These are phyloP conservation scores for Boeremia exigua DNA, from an alignment of 2,329 filamentous ascomycete species.

Conservation along the genomic window DNA sequence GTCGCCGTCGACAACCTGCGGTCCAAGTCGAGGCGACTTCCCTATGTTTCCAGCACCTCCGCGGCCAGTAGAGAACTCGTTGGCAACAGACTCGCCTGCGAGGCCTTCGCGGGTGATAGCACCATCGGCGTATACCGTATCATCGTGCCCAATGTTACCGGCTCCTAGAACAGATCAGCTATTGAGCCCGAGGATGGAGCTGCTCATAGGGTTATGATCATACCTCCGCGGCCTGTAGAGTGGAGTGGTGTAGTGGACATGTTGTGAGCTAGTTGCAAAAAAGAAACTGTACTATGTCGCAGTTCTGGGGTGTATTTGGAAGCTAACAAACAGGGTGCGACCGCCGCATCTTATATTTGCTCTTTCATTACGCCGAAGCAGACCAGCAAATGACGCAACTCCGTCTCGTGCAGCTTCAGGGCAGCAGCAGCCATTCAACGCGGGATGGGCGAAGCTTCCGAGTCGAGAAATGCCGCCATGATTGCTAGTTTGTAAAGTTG, in stretches of 20 bases:
- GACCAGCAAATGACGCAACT: slow-evolving; percentile 39
- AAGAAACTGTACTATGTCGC: slow-evolving; percentile 14
- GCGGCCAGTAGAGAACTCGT: slow-evolving; percentile 51
- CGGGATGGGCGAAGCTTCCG: slow-evolving; percentile 35
- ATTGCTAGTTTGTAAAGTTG: slow-evolving; percentile 14
- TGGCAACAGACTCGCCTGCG: slow-evolving; percentile 45
- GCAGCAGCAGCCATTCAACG: slow-evolving; percentile 24
- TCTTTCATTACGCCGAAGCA: slow-evolving; percentile 31
- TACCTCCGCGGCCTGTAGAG: slow-evolving; percentile 66
- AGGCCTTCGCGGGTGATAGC: slow-evolving; percentile 55
- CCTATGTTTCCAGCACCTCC: slow-evolving; percentile 53
- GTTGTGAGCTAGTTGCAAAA: slow-evolving; percentile 13
- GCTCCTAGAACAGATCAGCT: slow-evolving; percentile 52
- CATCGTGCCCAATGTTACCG: slow-evolving; percentile 63
- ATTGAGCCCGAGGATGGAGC: neutral
- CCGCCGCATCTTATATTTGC: slow-evolving; percentile 40
- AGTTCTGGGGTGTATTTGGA: slow-evolving; percentile 16
- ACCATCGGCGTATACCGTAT: slow-evolving; percentile 54
- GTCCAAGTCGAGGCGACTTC: slow-evolving; percentile 43
- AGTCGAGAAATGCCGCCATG: slow-evolving; percentile 24
- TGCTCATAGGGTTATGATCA: slow-evolving; percentile 10
- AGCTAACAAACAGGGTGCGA: slow-evolving; percentile 14
- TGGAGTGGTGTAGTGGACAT: slow-evolving; percentile 51
- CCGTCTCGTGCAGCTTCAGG: slow-evolving; percentile 15
- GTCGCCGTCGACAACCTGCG: slow-evolving; percentile 24